Evolutionary conservation across 129 eudicot genomes (phyloP), one percentile per base, ranked within the genome.

Genomic region (Tanacetum coccineum): DNA sequence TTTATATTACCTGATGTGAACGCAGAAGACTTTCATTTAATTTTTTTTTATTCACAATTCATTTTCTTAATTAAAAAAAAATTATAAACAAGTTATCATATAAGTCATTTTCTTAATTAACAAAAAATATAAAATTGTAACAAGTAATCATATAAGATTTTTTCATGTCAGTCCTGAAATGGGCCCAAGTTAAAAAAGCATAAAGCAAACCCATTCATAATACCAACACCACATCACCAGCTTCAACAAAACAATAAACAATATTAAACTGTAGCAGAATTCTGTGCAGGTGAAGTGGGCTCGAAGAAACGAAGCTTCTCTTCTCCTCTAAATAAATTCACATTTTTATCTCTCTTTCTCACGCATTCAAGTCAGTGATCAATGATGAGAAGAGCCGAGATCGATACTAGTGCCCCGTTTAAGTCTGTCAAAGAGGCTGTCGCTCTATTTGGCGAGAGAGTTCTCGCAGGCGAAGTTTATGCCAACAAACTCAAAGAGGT

Each of bases 361-460:
- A 57, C 76, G 13, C 64, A 32, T 28, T 28, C 67, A 25, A 3
- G 12, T 50, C 44, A 25, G 4, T 50, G 70, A 67, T 65, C 45
- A 84, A 64, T 36, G 60, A 78, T 13, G 72, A 68, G 63, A 28
- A 81, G 83, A 71, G 89, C 93, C 4, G 97, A 91, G 62, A 87
- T 91, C 51, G 97, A 91, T 28, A 85, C 95, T 9, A 84, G 86
- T 14, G 80, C 93, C 4, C 96, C 96, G 1, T 91, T 87, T 47
- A 80, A 88, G 62, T 91, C 97, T 4, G 97, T 91, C 17, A 87
- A 87, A 66, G 97, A 91, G 76, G 97, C 97, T 0, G 97, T 91
- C 13, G 52, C 79, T 28, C 71, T 87, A 65, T 91, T 82, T 42
- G 97, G 96, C 1, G 88, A 91, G 78, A 79, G 70, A 73, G 90